These are phyloP conservation scores for Trypanosoma congolense DNA, from an alignment of 208 protist species.

Conservation along the genomic window DNA sequence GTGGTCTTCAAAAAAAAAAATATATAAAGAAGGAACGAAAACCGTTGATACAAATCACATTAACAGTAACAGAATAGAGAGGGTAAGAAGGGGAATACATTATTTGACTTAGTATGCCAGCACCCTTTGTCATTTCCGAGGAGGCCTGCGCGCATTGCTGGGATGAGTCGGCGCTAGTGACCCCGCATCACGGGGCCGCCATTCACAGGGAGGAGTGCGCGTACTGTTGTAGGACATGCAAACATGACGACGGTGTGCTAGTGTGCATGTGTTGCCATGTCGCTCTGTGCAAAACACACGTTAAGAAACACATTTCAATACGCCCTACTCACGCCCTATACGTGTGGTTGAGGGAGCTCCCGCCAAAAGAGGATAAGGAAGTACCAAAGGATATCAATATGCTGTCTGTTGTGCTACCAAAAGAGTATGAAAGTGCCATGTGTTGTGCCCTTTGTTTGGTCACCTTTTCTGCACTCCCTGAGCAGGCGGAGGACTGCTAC, in stretches of 20 bases:
- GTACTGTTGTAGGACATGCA: slow-evolving; percentile 79
- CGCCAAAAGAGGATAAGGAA: slow-evolving; percentile 29
- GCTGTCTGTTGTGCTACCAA: slow-evolving; percentile 54
- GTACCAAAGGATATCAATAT: slow-evolving; percentile 54
- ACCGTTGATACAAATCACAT: no score
- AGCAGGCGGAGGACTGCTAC: slow-evolving; percentile 50
- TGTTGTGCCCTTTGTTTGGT: slow-evolving; percentile 55
- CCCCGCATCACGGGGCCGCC: slow-evolving; percentile 25
- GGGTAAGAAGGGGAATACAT: no score
- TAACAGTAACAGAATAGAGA: no score
- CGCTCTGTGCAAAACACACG: slow-evolving; percentile 66
- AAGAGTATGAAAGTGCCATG: slow-evolving; percentile 61
- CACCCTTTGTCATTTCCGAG: slow-evolving; percentile 32
- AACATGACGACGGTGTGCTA: slow-evolving; percentile 52
- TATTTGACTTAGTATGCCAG: no score
- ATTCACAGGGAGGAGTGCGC: slow-evolving; percentile 85
- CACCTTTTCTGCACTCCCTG: slow-evolving; percentile 37
- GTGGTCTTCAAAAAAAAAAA: no score
- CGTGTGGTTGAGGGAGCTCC: slow-evolving; percentile 65
- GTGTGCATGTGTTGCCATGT: slow-evolving; percentile 82
- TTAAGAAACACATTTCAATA: slow-evolving; percentile 58
- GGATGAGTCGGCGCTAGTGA: slow-evolving; percentile 52
- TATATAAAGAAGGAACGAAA: no score
- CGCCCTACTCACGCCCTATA: slow-evolving; percentile 61
- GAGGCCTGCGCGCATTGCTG: slow-evolving; percentile 79